Percentiles rank a stretch among this genome's conserved stretches.
phyloP scores from a whole-genome alignment of 805 yeast species.

The Candida ovalis region DNA sequence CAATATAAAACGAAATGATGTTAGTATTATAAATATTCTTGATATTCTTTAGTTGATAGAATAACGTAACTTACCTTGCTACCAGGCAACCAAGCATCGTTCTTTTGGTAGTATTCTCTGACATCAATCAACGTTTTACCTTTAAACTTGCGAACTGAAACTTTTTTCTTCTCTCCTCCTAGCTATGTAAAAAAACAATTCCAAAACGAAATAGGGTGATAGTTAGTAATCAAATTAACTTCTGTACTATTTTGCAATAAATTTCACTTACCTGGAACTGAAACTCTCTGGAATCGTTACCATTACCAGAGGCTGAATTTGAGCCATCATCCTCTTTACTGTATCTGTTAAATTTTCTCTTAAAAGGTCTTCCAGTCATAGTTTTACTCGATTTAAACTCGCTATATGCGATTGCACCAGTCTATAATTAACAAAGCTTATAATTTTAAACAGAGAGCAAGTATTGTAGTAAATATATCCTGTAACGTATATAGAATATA shows the following conservation, averaged over 20 bases:
- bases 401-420: too few relatives aligned
- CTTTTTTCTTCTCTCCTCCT: conserved; percentile 53
- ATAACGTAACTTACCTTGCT: conserved; percentile 47
- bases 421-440: too few relatives aligned
- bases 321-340: not conserved
- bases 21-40: conserved; percentile 3
- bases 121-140: conserved; percentile 70
- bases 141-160: conserved; percentile 70
- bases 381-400: not conserved
- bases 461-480: too few relatives aligned
- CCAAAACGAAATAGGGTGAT: too few relatives aligned
- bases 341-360: conserved; percentile 6
- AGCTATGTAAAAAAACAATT: conserved; percentile 13
- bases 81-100: conserved; percentile 67
- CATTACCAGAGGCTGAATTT: not conserved
- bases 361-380: conserved; percentile 5
- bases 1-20: not conserved
- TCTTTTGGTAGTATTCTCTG: conserved; percentile 73
- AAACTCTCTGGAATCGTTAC: conserved; percentile 6
- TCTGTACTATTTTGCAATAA: too few relatives aligned
- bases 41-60: not conserved
- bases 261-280: conserved; percentile 22
- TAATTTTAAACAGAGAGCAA: too few relatives aligned
- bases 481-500: too few relatives aligned
- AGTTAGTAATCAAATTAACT: conserved; percentile 6